Evolutionary conservation across 768 basidiomycete species (phyloP).

Genomic region (Suillus decipiens): DNA sequence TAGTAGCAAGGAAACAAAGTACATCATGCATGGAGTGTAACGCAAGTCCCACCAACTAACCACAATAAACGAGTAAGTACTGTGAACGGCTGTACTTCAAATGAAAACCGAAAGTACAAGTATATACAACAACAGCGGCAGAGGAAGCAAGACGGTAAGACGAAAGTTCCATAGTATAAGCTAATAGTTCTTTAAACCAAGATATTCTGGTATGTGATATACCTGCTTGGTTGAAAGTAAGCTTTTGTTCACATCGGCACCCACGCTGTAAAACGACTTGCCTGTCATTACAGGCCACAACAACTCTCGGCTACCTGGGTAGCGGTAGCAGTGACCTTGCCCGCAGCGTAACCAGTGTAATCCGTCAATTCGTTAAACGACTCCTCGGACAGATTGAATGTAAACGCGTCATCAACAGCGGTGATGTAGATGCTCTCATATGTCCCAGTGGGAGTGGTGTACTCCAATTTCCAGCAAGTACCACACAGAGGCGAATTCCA

Average conservation of each 20-base stretch:
- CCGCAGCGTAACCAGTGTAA: conserved; percentile 44
- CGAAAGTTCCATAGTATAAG: neutral
- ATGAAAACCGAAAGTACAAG: neutral
- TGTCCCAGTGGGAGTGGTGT: conserved; percentile 34
- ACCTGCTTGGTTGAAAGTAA: neutral
- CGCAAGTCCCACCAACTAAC: neutral
- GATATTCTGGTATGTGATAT: neutral
- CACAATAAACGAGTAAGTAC: neutral
- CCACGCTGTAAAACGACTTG: neutral
- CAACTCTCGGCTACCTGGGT: conserved; percentile 42
- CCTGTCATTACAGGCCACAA: conserved; percentile 46
- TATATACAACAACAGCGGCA: neutral
- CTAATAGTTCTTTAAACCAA: too few species aligned
- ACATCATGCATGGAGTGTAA: neutral
- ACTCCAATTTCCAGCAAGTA: conserved; percentile 60
- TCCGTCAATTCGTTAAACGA: conserved; percentile 39
- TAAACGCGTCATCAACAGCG: conserved; percentile 51
- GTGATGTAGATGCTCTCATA: conserved; percentile 45
- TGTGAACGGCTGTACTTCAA: neutral
- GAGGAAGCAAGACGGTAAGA: neutral
- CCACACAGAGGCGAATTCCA: conserved; percentile 59
- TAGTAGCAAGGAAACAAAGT: too few species aligned
- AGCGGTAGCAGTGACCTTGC: conserved; percentile 47
- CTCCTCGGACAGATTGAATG: conserved; percentile 39
- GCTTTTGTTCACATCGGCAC: neutral